phyloP scores from a whole-genome alignment of 352 stramenopile species.

The Saprolegnia parasitica region DNA sequence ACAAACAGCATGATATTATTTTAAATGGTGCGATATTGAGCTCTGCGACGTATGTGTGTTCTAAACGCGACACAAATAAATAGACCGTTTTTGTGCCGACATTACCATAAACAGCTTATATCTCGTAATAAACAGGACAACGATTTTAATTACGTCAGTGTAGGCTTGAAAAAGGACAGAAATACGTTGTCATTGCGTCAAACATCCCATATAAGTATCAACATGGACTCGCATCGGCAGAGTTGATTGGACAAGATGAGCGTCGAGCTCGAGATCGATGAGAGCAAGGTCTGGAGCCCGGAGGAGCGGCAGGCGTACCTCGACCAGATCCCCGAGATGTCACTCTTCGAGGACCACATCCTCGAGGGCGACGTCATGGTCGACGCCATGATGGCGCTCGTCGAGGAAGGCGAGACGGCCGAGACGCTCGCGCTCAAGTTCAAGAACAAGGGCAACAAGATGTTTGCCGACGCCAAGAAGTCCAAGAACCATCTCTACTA shows the following conservation, averaged over 20 bases:
- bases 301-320: conserved; percentile 76
- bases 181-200: not conserved
- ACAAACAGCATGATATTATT: conserved; percentile 21
- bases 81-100: no score
- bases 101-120: no score
- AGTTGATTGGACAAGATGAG: conserved; percentile 34
- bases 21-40: not conserved
- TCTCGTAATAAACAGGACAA: no score
- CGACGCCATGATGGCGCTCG: conserved; percentile 78
- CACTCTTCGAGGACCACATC: conserved; percentile 84
- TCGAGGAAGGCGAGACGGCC: conserved; percentile 80
- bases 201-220: not conserved
- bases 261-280: conserved; percentile 84
- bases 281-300: conserved; percentile 82
- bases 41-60: no score
- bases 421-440: conserved; percentile 81
- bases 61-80: no score
- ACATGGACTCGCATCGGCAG: not conserved
- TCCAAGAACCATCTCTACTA: conserved; percentile 63
- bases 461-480: conserved; percentile 71
- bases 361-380: conserved; percentile 84
- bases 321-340: conserved; percentile 80
- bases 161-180: not conserved
- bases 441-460: conserved; percentile 87
- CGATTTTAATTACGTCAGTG: no score